phyloP scores from a whole-genome alignment of 805 yeast species.

The Zygosaccharomyces kombuchaensis region DNA sequence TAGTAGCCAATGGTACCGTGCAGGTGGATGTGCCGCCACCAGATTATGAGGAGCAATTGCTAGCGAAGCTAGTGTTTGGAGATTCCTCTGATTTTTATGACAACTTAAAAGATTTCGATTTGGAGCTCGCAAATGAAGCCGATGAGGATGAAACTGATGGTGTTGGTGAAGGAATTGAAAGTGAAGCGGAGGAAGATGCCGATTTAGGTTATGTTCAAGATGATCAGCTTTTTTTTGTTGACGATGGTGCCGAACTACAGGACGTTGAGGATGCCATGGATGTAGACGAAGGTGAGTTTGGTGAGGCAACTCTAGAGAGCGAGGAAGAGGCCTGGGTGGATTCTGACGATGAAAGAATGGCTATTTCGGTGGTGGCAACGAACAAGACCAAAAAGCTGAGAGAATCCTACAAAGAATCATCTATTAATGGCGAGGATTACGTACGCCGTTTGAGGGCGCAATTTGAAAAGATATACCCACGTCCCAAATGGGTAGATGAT shows the following conservation, averaged over 20 bases:
- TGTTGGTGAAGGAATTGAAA: constrained; percentile 33
- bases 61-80: constrained; percentile 87
- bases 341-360: constrained; percentile 79
- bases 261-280: constrained; percentile 29
- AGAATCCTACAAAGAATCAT: constrained; percentile 48
- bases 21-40: constrained; percentile 51
- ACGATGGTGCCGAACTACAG: constrained; percentile 23
- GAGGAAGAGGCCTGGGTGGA: constrained; percentile 70
- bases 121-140: constrained; percentile 38
- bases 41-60: constrained; percentile 73
- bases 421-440: constrained; percentile 57
- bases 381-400: constrained; percentile 72
- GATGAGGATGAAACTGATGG: constrained; percentile 33
- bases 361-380: constrained; percentile 53
- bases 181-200: constrained; percentile 30
- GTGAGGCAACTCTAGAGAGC: constrained; percentile 35
- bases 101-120: constrained; percentile 65
- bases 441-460: constrained; percentile 65
- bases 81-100: constrained; percentile 48
- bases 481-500: constrained; percentile 73
- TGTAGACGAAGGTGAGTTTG: constrained; percentile 26
- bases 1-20: constrained; percentile 1
- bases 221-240: constrained; percentile 26
- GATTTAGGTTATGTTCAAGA: constrained; percentile 26
- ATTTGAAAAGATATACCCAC: constrained; percentile 66